Conservation (phyloP, 306 rosid genomes). For the Delonix regia region DNA sequence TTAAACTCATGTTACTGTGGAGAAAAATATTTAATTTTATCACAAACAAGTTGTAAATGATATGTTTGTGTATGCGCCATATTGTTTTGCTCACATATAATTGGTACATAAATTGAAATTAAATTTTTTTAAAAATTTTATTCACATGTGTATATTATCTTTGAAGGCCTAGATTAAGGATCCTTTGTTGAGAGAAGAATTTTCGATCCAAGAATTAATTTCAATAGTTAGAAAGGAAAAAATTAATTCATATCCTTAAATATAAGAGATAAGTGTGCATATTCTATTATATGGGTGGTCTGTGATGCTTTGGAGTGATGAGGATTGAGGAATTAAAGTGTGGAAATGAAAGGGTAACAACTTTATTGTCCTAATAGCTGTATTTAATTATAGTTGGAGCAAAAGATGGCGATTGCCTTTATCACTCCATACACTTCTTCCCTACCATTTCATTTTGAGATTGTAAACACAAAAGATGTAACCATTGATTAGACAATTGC, state of each 20-base stretch:
- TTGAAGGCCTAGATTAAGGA: not conserved
- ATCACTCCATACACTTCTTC: not conserved
- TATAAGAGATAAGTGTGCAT: not conserved
- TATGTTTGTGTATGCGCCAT: not conserved
- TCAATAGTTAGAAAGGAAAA: not conserved
- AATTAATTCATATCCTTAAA: not conserved
- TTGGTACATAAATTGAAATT: no score
- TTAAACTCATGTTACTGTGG: not conserved
- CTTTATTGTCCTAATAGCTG: not conserved
- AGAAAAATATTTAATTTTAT: not conserved
- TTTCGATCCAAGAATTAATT: not conserved
- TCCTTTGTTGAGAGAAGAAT: not conserved
- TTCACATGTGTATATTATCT: not conserved
- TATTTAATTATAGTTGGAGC: not conserved
- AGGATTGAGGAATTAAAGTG: not conserved
- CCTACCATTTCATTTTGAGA: not conserved
- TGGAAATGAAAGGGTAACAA: not conserved
- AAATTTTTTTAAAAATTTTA: no score
- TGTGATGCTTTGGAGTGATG: not conserved
- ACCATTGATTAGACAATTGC: not conserved
- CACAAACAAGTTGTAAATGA: not conserved
- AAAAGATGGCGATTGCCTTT: not conserved
- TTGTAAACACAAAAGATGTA: not conserved
- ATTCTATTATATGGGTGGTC: not conserved
- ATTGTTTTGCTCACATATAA: not conserved